Evolutionary conservation across 2,329 filamentous ascomycete genomes (phyloP), one percentile per base, ranked within the genome.

Genomic region (Sporothrix pseudoabietina): DNA sequence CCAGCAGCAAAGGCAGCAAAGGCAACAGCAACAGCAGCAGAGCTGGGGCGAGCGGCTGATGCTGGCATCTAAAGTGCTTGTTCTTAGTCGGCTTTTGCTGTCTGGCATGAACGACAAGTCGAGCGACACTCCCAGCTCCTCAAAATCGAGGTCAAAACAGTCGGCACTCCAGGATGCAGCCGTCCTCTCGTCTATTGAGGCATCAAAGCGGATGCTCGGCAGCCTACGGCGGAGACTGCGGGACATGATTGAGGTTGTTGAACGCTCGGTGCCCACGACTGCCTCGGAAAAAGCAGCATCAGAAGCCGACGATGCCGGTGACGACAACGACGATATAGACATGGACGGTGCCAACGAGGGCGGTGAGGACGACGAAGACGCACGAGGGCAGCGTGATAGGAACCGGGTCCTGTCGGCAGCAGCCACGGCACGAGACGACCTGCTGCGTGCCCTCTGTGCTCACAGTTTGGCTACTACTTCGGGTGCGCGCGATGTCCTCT

Each of bases 391-490:
- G 26, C 39, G 55, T 30, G 32, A 41, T n/a, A 22, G 55, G 3
- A 61, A 14, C 35, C 57, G 49, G 10, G 30, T 30, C 1, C 9
- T 54, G 4, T 49, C 68, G 9, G 47, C 71, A 10, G 57, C 71
- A 0, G 66, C 74, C 1, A 35, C 72, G 0, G 30, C 61, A 9
- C 72, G 85, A 73, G 78, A 85, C 74, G 84, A 87, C 30, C 85
- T 96, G 19, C 84, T 95, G 14, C 91, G 93, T 77, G 90, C 91
- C 0, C 85, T 98, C 76, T 92, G 90, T 72, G 94, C 94, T 0
- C 94, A 94, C 80, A 94, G 93, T 75, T 85, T 98, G 69, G 89
- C 90, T 1, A 94, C 92, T 3, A 97, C 89, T 78, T 94, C 92
- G 0, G 92, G 94, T 0, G 90, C 93, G 0, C 90, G 88, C 73